phyloP scores from a whole-genome alignment of 257 asterid species.

The Pogostemon cablin region DNA sequence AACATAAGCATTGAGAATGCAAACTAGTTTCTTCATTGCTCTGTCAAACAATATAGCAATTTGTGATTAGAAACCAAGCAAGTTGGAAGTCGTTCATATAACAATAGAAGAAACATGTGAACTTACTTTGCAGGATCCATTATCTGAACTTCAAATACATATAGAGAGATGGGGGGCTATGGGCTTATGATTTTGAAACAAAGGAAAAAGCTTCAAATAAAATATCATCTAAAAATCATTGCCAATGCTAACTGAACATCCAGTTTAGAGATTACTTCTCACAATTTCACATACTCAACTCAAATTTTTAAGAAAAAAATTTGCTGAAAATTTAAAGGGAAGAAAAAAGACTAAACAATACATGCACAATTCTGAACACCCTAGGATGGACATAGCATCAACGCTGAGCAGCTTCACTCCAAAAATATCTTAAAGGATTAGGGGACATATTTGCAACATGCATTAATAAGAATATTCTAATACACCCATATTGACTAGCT shows the following conservation, averaged over 20 bases:
- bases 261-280: too few relatives aligned
- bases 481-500: too few relatives aligned
- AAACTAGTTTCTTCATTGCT: conserved; percentile 91
- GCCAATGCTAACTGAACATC: background rate
- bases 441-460: conserved; percentile 35
- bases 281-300: too few relatives aligned
- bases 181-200: too few relatives aligned
- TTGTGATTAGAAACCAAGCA: conserved; percentile 2
- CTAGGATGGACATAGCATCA: conserved; percentile 98
- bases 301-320: too few relatives aligned
- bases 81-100: background rate
- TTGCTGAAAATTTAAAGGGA: background rate
- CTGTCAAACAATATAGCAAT: conserved; percentile 41
- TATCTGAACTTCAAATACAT: conserved; percentile 63
- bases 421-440: conserved; percentile 31
- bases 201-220: too few relatives aligned
- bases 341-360: conserved; percentile 26
- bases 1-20: conserved; percentile 71
- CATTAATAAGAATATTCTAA: conserved; percentile 38
- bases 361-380: conserved; percentile 84
- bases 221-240: background rate
- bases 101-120: background rate
- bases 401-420: conserved; percentile 92
- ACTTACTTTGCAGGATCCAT: conserved; percentile 88
- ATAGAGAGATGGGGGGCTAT: too few relatives aligned